phyloP scores from a whole-genome alignment of 345 rosid species.

The Microcos paniculata region DNA sequence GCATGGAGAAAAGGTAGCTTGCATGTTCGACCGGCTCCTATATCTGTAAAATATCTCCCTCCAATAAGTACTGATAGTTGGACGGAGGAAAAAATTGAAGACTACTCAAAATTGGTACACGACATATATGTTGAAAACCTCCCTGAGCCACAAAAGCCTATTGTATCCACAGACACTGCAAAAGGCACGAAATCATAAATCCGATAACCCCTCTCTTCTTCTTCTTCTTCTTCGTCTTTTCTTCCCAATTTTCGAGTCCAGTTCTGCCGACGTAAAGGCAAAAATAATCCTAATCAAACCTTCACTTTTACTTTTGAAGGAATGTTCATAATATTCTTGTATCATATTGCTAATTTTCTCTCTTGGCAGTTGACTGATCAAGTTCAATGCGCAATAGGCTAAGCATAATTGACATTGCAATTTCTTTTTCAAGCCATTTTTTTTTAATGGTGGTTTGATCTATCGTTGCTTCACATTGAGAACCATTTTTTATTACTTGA shows the following conservation, averaged over 20 bases:
- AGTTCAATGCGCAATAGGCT: neutral
- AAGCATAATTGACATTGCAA: neutral
- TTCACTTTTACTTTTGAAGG: neutral
- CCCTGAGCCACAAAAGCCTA: constrained; percentile 39
- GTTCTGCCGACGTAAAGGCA: neutral
- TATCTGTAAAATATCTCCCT: constrained; percentile 48
- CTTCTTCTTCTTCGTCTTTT: neutral
- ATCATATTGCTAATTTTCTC: neutral
- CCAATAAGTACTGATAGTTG: constrained; percentile 39
- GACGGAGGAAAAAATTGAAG: constrained; percentile 26
- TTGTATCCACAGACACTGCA: neutral
- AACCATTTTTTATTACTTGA: too few species aligned
- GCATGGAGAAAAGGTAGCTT: constrained; percentile 67
- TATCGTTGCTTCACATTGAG: too few species aligned
- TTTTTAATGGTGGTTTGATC: neutral
- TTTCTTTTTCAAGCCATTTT: neutral
- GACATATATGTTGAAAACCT: constrained; percentile 31
- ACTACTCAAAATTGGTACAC: constrained; percentile 27
- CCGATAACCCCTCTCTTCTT: neutral
- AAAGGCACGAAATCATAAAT: neutral
- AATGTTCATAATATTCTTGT: neutral
- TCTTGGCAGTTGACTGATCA: neutral
- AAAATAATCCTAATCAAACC: neutral
- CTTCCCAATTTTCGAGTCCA: neutral
- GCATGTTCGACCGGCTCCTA: constrained; percentile 48